Evolutionary conservation across 495 filamentous ascomycete species (phyloP), one percentile per base, ranked within the genome.

Genomic region (Podospora conica): DNA sequence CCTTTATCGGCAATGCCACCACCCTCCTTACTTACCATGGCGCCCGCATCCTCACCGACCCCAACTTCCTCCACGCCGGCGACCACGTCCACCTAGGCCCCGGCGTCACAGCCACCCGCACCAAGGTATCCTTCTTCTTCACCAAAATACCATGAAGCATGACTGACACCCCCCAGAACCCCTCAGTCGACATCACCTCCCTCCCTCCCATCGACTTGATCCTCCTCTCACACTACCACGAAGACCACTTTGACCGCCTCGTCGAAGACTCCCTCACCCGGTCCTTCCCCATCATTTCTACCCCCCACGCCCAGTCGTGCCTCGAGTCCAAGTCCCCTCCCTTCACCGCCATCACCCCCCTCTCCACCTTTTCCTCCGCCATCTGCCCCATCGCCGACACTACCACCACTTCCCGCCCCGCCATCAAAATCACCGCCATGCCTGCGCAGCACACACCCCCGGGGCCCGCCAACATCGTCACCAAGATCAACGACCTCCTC

Each of bases 401-500:
- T 65, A 85, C 18, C 67, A 91, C 2, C 75, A 84, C 25, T 70
- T 88, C n/a, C 67, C 11, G 22, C 24, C 29, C 79, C 0, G 76
- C 74, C 5, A 76, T 89, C 31, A 86, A 84, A 62, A 81, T 90
- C 9, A 89, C 84, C 0, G 88, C 79, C 2, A 88, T 88, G 85
- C 88, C 87, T 9, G 89, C 86, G n/a, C 87, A 89, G 68, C 88
- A 90, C 71, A 84, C 90, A 2, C 85, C 87, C 6, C 79, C 83
- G 2, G 79, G 79, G 0, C 69, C 79, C 7, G 53, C 21, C 40
- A 48, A 48, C 40, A 5, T 48, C 15, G 67, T 88, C 22, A 73
- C 76, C 4, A 72, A 69, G 25, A 73, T 78, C 24, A 90, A 90
- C 72, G 81, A 88, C 31, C n/a, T 89, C 11, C 73, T 87, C 4